Conservation (phyloP, 192 early-diverging fungal genomes). For the Mortierella antarctica region DNA sequence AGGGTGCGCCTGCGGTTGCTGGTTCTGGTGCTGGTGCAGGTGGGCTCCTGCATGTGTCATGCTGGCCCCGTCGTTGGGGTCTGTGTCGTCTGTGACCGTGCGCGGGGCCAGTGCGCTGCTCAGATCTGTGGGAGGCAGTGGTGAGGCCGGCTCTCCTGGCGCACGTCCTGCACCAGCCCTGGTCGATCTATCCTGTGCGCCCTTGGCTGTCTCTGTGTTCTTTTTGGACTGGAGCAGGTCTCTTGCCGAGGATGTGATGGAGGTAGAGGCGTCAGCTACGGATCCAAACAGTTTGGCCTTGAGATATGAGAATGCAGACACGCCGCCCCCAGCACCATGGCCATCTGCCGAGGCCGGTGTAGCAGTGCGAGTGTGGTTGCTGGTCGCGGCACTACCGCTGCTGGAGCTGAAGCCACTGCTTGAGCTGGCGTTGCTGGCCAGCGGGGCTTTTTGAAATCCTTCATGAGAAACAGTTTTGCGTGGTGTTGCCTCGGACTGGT, state of each 20-base stretch:
- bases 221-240: constrained; percentile 25
- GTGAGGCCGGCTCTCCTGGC: too few species aligned
- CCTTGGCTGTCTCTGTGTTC: constrained; percentile 5
- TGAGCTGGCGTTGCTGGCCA: constrained; percentile 10
- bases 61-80: background rate
- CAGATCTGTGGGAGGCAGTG: too few species aligned
- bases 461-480: constrained; percentile 32
- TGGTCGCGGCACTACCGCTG: background rate
- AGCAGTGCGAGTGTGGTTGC: background rate
- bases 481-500: constrained; percentile 19
- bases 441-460: constrained; percentile 24
- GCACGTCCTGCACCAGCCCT: background rate
- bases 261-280: constrained; percentile 21
- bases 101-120: too few species aligned
- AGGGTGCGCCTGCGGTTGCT: background rate
- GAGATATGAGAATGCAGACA: constrained; percentile 42
- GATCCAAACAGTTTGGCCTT: constrained; percentile 39
- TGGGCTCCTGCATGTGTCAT: background rate
- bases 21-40: background rate
- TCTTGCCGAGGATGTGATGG: constrained; percentile 25
- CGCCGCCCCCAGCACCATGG: background rate
- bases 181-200: constrained; percentile 3
- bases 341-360: background rate
- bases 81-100: background rate
- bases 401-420: constrained; percentile 5